Evolutionary conservation across 2,329 filamentous ascomycete genomes (phyloP), one percentile per base, ranked within the genome.

Genomic region (Mariannaea elegans): DNA sequence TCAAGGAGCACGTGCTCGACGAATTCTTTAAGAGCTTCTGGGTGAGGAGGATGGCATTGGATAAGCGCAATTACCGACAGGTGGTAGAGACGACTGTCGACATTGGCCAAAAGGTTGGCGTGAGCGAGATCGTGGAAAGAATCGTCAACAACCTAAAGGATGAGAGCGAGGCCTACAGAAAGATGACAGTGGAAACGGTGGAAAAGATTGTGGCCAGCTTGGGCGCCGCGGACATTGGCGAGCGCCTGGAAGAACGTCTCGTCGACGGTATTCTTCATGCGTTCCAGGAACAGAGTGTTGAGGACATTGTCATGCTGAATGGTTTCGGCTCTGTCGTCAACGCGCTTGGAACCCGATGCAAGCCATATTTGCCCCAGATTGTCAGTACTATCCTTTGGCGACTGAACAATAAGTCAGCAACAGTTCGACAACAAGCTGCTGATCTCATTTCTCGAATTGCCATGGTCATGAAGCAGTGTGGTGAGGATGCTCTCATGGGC

Each of bases 1-100:
- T 99, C 38, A 98, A 97, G 77, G 94, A 98, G 73, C 91, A 97
- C 63, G 94, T 99, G 7, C 83, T 99, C 36, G 89, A 92, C 66
- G 95, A 98, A 62, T 99, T 99, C 75, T 99, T 99, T 83, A 97
- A 97, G 81, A 94, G 91, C 73, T 99, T 99, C 80, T 99, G 95
- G 95, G 94, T 98, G 38, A 86, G 95, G 64, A 86, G 95, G 56
- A 98, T 99, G 93, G 95, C 95, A 7, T 81, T 99, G 56, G 95
- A 99, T 77, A 97, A 97, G 81, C 90, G 95, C 66, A 99, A 98
- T 80, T 99, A 98, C 76, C 88, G 94, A 69, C 94, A 98, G 74
- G 95, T 99, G 7, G 95, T 99, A 7, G 95, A 99, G 76, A 99
- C 95, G 0, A 99, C 95, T 0, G 94, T 98, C 13, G 95, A 99